These are phyloP conservation scores for Friedmanniomyces endolithicus DNA, from an alignment of 495 filamentous ascomycete species.

Conservation along the genomic window DNA sequence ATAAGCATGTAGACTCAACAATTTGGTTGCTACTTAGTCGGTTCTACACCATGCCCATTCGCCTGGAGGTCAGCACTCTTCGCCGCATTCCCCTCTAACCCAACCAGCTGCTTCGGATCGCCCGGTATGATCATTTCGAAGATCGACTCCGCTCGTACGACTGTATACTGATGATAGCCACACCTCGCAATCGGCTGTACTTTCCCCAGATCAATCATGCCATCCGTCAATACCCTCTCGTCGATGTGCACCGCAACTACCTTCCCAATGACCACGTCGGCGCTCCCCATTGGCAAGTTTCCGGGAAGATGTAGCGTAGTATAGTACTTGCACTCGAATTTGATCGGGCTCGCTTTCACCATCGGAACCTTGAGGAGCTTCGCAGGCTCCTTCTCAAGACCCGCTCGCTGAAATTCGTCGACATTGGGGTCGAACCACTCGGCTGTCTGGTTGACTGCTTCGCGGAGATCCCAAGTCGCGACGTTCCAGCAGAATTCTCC, in stretches of 20 bases:
- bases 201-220: slow-evolving; percentile 41
- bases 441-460: slow-evolving; percentile 40
- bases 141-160: slow-evolving; percentile 5
- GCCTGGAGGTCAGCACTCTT: slow-evolving; percentile 3
- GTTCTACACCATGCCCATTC: background rate
- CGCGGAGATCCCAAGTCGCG: slow-evolving; percentile 41
- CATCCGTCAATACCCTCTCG: slow-evolving; percentile 36
- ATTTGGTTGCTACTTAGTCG: background rate
- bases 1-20: background rate
- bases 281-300: slow-evolving; percentile 41
- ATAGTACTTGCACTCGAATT: slow-evolving; percentile 46
- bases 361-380: slow-evolving; percentile 35
- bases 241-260: slow-evolving; percentile 47
- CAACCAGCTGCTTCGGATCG: slow-evolving; percentile 17
- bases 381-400: slow-evolving; percentile 36
- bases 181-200: slow-evolving; percentile 46
- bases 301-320: slow-evolving; percentile 41
- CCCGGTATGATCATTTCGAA: slow-evolving; percentile 26
- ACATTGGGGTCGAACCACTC: slow-evolving; percentile 33
- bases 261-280: slow-evolving; percentile 44
- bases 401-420: slow-evolving; percentile 42
- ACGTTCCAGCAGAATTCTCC: slow-evolving; percentile 47
- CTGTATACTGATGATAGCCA: slow-evolving; percentile 44
- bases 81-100: slow-evolving; percentile 27
- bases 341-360: slow-evolving; percentile 41